Evolutionary conservation across 495 filamentous ascomycete species (phyloP).

Genomic region (Penicillium riverlandense): DNA sequence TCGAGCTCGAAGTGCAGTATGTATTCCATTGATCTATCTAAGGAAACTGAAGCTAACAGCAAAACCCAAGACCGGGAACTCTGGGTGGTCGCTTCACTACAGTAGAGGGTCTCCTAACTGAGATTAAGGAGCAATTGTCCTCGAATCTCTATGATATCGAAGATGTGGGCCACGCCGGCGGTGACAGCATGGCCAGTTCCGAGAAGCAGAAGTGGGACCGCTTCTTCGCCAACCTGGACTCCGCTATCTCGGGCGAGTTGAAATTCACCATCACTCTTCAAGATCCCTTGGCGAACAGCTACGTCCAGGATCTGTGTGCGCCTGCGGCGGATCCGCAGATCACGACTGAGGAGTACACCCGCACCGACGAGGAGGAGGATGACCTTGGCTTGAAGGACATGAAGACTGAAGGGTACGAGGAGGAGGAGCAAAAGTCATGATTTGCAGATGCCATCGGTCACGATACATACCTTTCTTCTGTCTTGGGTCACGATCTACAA

Average conservation of each 20-base stretch:
- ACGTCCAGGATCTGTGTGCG: slow-evolving; percentile 79
- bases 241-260: slow-evolving; percentile 72
- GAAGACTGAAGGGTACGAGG: slow-evolving; percentile 82
- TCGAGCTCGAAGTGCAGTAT: slow-evolving; percentile 65
- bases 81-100: slow-evolving; percentile 97
- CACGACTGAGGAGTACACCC: slow-evolving; percentile 72
- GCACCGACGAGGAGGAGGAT: slow-evolving; percentile 86
- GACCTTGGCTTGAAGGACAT: slow-evolving; percentile 86
- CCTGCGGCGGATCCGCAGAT: slow-evolving; percentile 74
- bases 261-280: slow-evolving; percentile 81
- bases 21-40: too few relatives aligned
- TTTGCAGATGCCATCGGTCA: background rate
- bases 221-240: slow-evolving; percentile 71
- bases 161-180: slow-evolving; percentile 45
- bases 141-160: slow-evolving; percentile 76
- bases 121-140: slow-evolving; percentile 82
- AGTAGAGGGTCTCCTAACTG: slow-evolving; percentile 87
- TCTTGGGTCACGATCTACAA: slow-evolving; percentile 8
- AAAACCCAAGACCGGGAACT: slow-evolving; percentile 55
- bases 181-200: slow-evolving; percentile 62
- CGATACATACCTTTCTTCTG: slow-evolving; percentile 1
- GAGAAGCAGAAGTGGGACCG: slow-evolving; percentile 64
- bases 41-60: too few relatives aligned
- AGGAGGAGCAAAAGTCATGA: slow-evolving; percentile 31
- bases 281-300: slow-evolving; percentile 85